These are phyloP conservation scores for Apiotrichum sp. DNA, from an alignment of 1,284 basidiomycete species.

Conservation along the genomic window DNA sequence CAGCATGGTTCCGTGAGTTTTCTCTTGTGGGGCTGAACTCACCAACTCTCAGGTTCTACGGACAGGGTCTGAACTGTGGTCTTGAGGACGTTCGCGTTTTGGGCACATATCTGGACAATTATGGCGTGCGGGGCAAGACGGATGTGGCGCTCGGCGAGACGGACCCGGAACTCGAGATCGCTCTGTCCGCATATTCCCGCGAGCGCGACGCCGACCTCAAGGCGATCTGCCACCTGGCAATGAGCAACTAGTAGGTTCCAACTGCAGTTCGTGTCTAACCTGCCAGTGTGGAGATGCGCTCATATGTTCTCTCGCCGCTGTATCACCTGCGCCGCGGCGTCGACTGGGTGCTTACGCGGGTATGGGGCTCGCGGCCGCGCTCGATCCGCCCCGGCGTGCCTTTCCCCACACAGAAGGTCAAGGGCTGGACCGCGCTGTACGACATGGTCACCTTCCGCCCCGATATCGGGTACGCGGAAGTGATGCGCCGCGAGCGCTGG, in stretches of 20 bases:
- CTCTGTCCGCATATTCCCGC: slow-evolving; percentile 69
- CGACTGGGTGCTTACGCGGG: slow-evolving; percentile 56
- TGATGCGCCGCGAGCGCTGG: slow-evolving; percentile 40
- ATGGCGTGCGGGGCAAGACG: slow-evolving; percentile 54
- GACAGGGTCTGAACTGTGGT: slow-evolving; percentile 95
- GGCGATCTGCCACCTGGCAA: slow-evolving; percentile 84
- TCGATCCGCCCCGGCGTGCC: slow-evolving; percentile 44
- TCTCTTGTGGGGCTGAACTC: not conserved
- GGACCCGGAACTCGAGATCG: slow-evolving; percentile 55
- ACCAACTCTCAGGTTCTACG: slow-evolving; percentile 71
- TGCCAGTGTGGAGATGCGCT: slow-evolving; percentile 83
- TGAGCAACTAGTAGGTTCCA: slow-evolving; percentile 76
- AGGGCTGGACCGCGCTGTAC: slow-evolving; percentile 86
- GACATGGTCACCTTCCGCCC: slow-evolving; percentile 96
- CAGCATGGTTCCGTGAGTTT: slow-evolving; percentile 66
- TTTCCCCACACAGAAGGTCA: slow-evolving; percentile 50
- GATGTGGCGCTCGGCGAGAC: slow-evolving; percentile 32
- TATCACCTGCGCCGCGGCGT: slow-evolving; percentile 76
- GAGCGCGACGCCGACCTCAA: slow-evolving; percentile 78
- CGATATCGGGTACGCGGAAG: slow-evolving; percentile 75
- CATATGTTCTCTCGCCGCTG: slow-evolving; percentile 72
- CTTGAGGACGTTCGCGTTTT: slow-evolving; percentile 94
- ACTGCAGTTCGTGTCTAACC: not conserved
- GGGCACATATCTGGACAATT: slow-evolving; percentile 64
- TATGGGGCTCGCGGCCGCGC: slow-evolving; percentile 56